These are phyloP conservation scores for Hygrophorus russula DNA, from an alignment of 768 basidiomycete species.

Conservation along the genomic window DNA sequence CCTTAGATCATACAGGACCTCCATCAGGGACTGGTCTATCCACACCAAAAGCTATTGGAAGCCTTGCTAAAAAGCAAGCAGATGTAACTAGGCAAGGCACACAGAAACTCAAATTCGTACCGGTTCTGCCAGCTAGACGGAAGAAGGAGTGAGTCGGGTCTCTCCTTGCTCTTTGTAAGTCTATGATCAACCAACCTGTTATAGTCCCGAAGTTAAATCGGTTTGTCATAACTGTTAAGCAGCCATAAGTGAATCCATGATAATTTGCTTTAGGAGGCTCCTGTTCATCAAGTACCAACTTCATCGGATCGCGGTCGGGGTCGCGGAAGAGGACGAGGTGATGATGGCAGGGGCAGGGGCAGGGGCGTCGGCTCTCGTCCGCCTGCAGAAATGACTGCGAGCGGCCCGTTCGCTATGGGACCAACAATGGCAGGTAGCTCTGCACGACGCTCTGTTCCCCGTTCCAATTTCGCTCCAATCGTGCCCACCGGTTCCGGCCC, in stretches of 20 bases:
- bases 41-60: slow-evolving; percentile 58
- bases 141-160: slow-evolving; percentile 61
- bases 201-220: slow-evolving; percentile 48
- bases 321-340: slow-evolving; percentile 34
- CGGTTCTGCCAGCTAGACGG: slow-evolving; percentile 61
- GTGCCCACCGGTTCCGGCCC: slow-evolving; percentile 23
- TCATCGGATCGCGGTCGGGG: slow-evolving; percentile 31
- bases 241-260: neutral
- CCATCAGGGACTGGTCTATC: slow-evolving; percentile 7
- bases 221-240: neutral
- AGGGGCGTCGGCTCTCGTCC: slow-evolving; percentile 42
- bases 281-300: slow-evolving; percentile 20
- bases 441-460: slow-evolving; percentile 38
- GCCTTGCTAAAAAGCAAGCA: slow-evolving; percentile 58
- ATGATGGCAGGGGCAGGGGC: slow-evolving; percentile 40
- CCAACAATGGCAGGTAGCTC: slow-evolving; percentile 56
- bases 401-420: slow-evolving; percentile 83
- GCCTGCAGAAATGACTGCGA: slow-evolving; percentile 67
- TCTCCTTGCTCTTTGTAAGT: neutral
- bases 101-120: slow-evolving; percentile 72
- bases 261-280: slow-evolving; percentile 32
- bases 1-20: too few relatives aligned
- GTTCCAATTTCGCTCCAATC: slow-evolving; percentile 44
- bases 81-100: slow-evolving; percentile 68
- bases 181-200: slow-evolving; percentile 4